Conservation (phyloP, 257 asterid species). For the Solanum pinnatisectum region DNA sequence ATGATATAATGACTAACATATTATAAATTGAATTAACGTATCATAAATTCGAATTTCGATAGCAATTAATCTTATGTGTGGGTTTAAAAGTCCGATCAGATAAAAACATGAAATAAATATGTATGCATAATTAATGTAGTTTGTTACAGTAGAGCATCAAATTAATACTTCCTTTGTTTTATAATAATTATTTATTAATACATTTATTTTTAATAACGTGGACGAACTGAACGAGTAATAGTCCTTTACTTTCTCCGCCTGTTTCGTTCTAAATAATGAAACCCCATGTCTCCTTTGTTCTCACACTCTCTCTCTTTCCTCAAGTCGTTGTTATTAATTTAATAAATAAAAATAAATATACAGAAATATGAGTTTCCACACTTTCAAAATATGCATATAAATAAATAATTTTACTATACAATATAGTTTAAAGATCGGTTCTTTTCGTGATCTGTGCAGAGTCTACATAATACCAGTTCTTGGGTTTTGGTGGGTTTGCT, state of each 20-base stretch:
- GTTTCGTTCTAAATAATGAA: conserved; percentile 25
- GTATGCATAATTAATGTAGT: background rate
- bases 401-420: background rate
- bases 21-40: background rate
- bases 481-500: conserved; percentile 29
- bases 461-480: conserved; percentile 27
- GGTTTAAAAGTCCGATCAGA: background rate
- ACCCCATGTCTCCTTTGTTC: background rate
- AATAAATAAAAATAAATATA: background rate
- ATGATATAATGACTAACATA: background rate
- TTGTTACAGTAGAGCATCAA: background rate
- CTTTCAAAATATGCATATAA: background rate
- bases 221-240: background rate
- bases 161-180: conserved; percentile 5
- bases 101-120: background rate
- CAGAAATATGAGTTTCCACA: background rate
- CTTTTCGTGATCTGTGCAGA: conserved; percentile 47
- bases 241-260: conserved; percentile 36
- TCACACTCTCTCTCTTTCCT: background rate
- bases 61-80: background rate
- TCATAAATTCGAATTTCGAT: background rate
- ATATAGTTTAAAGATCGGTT: background rate
- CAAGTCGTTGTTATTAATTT: background rate
- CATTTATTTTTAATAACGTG: no score
- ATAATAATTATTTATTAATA: no score